Evolutionary conservation across 768 basidiomycete species (phyloP).

Genomic region (Naematelia encephala): DNA sequence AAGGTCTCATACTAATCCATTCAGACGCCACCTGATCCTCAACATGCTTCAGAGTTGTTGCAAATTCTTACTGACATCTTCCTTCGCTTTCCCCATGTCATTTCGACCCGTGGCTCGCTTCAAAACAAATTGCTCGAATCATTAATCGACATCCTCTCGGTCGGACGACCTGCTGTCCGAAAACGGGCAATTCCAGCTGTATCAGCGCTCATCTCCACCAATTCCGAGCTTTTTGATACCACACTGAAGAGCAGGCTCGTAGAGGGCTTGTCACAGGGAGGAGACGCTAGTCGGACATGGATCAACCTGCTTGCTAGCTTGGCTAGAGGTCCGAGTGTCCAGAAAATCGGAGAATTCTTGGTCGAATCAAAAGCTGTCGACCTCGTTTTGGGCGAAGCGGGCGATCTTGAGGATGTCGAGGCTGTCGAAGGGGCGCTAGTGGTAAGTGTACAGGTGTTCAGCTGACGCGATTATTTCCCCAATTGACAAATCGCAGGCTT

Average conservation of each 20-base stretch:
- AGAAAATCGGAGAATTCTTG: conserved; percentile 27
- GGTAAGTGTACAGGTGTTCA: conserved; percentile 15
- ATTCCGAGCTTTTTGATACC: conserved; percentile 61
- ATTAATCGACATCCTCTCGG: conserved; percentile 65
- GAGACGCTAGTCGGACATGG: conserved; percentile 55
- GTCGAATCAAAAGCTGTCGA: conserved; percentile 20
- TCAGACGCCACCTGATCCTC: conserved; percentile 45
- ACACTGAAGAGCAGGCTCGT: conserved; percentile 60
- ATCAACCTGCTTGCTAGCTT: conserved; percentile 60
- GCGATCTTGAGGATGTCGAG: conserved; percentile 35
- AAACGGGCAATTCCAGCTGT: conserved; percentile 82
- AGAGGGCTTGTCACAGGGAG: conserved; percentile 19
- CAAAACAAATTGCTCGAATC: conserved; percentile 58
- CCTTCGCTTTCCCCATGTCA: conserved; percentile 66
- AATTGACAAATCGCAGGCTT: conserved; percentile 56
- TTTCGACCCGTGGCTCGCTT: conserved; percentile 20
- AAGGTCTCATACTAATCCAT: background rate
- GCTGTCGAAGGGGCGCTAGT: conserved; percentile 38
- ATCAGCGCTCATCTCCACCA: conserved; percentile 75
- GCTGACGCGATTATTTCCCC: background rate
- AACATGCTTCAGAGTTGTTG: conserved; percentile 58
- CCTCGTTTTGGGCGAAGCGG: conserved; percentile 24
- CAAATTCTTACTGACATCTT: conserved; percentile 69
- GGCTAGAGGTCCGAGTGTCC: conserved; percentile 62
- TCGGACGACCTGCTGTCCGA: conserved; percentile 75